These are phyloP conservation scores for Meyerozyma guilliermondii DNA, from an alignment of 1,139 yeast species.

Conservation along the genomic window DNA sequence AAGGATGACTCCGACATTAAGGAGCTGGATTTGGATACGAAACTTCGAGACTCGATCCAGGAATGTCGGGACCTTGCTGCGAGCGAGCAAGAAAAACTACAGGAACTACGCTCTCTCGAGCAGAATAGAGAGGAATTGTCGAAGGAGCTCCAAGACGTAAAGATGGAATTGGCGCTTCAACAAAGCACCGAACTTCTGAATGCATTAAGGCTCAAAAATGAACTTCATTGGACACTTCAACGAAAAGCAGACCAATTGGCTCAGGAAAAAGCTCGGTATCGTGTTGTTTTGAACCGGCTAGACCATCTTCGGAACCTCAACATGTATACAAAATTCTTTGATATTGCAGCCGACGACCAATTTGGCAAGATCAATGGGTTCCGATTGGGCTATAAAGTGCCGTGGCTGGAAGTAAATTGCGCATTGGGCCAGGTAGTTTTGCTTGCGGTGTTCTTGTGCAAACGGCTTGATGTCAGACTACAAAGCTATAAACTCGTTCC, in stretches of 20 bases:
- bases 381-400: conserved; percentile 67
- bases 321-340: conserved; percentile 76
- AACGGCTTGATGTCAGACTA: conserved; percentile 51
- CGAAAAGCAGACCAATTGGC: conserved; percentile 50
- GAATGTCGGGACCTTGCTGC: conserved; percentile 33
- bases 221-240: conserved; percentile 44
- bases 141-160: conserved; percentile 29
- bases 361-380: conserved; percentile 88
- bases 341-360: conserved; percentile 61
- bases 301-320: conserved; percentile 70
- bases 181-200: conserved; percentile 37
- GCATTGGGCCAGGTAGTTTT: conserved; percentile 85
- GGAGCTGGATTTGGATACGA: conserved; percentile 23
- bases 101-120: conserved; percentile 44
- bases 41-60: conserved; percentile 34
- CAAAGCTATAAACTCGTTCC: conserved; percentile 67
- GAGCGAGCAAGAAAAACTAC: conserved; percentile 31
- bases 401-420: conserved; percentile 91
- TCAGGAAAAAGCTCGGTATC: conserved; percentile 58
- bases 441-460: conserved; percentile 59
- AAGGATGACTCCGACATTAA: conserved; percentile 9
- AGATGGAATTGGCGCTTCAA: conserved; percentile 36
- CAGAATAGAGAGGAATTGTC: conserved; percentile 34
- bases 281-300: conserved; percentile 55
- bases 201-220: conserved; percentile 45